Evolutionary conservation across 2,329 filamentous ascomycete species (phyloP).

Genomic region (Ceratocystis variospora): DNA sequence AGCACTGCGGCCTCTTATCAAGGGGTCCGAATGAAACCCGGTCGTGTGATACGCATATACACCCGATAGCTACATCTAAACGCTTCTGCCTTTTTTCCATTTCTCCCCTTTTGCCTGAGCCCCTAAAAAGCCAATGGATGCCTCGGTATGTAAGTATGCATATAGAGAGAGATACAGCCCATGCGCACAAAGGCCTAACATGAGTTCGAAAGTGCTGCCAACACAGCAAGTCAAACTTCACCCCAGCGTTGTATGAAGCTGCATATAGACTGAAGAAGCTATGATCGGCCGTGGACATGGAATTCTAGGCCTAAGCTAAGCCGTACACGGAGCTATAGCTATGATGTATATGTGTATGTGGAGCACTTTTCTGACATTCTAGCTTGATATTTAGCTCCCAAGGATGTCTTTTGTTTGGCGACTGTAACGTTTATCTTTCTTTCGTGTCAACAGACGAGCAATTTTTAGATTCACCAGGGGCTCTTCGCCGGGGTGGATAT

Average conservation of each 20-base stretch:
- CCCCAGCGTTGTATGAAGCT: background rate
- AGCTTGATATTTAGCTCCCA: background rate
- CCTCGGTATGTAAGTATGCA: background rate
- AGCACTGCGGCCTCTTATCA: no score
- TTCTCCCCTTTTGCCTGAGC: background rate
- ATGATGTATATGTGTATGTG: background rate
- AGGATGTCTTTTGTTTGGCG: no score
- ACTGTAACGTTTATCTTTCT: no score
- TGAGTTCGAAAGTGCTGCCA: background rate
- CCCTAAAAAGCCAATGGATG: background rate
- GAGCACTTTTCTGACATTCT: background rate
- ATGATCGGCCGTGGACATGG: background rate
- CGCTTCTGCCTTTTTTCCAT: background rate
- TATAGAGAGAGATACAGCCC: background rate
- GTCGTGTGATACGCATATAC: background rate
- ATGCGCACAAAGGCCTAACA: background rate
- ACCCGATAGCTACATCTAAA: background rate
- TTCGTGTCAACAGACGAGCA: no score
- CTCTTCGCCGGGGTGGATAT: background rate
- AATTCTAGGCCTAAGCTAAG: background rate
- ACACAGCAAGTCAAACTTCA: background rate
- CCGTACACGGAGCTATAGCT: background rate
- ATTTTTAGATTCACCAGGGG: background rate
- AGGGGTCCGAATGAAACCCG: background rate
- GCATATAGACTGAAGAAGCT: background rate